phyloP scores from a whole-genome alignment of 805 yeast species.

The Pichia cabralensis region DNA sequence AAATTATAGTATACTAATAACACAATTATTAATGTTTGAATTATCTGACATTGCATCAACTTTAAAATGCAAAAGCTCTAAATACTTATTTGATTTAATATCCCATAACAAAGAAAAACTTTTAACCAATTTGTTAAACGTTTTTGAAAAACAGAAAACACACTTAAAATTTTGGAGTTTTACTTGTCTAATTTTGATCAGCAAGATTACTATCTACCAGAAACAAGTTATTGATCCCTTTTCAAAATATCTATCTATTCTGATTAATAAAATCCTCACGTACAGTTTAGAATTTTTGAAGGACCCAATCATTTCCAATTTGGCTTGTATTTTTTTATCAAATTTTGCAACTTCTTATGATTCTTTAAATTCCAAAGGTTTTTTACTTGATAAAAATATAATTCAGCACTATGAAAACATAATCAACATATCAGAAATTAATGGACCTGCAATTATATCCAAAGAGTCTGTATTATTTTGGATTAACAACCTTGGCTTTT shows the following conservation, averaged over 20 bases:
- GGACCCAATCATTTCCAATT: conserved; percentile 15
- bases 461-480: conserved; percentile 45
- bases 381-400: conserved; percentile 30
- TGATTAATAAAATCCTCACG: conserved; percentile 5
- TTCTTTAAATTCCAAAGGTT: neutral
- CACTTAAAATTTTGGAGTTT: conserved; percentile 21
- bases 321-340: conserved; percentile 27
- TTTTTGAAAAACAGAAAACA: conserved; percentile 15
- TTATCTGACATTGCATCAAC: no score
- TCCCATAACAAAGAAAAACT: conserved; percentile 2
- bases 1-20: no score
- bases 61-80: no score
- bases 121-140: conserved; percentile 9
- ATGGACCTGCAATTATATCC: conserved; percentile 46
- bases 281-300: conserved; percentile 30
- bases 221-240: no score
- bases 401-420: conserved; percentile 38
- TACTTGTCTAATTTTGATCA: no score
- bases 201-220: no score
- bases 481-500: conserved; percentile 32
- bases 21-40: no score
- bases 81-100: no score
- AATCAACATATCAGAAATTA: conserved; percentile 44
- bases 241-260: no score
- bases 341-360: conserved; percentile 5